Conservation (phyloP, 768 basidiomycete species). For the Phaffia tasmanica region DNA sequence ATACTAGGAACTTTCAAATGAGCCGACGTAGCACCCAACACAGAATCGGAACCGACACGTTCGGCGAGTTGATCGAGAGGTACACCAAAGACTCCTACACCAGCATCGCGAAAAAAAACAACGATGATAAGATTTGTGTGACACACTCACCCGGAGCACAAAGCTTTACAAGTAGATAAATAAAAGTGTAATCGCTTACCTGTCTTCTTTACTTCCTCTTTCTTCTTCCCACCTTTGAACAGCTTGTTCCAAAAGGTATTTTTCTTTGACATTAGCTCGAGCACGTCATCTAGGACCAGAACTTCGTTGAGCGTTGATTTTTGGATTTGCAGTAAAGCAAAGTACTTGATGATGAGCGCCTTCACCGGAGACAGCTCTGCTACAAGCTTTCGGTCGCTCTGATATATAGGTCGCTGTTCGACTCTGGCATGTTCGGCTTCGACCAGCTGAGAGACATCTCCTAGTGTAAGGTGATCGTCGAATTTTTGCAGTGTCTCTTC, state of each 20-base stretch:
- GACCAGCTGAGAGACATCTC: constrained; percentile 85
- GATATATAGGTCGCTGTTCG: constrained; percentile 55
- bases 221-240: constrained; percentile 67
- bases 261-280: constrained; percentile 93
- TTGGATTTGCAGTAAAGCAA: constrained; percentile 67
- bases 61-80: constrained; percentile 88
- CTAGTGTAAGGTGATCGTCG: constrained; percentile 81
- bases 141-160: not conserved
- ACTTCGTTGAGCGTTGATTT: constrained; percentile 67
- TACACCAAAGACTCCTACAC: constrained; percentile 76
- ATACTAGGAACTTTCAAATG: constrained; percentile 88
- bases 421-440: constrained; percentile 83
- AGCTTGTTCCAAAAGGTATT: constrained; percentile 90
- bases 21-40: constrained; percentile 74
- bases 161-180: constrained; percentile 3
- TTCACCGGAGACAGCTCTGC: constrained; percentile 76
- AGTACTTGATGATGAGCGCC: constrained; percentile 80
- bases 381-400: constrained; percentile 68
- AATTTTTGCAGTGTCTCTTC: constrained; percentile 31
- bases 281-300: constrained; percentile 73
- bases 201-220: constrained; percentile 59
- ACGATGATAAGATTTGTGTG: not conserved
- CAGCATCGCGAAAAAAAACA: constrained; percentile 2
- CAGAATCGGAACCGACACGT: constrained; percentile 86
- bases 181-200: constrained; percentile 35